Evolutionary conservation across 345 rosid genomes (phyloP), one percentile per base, ranked within the genome.

Genomic region (Hypericum perforatum): DNA sequence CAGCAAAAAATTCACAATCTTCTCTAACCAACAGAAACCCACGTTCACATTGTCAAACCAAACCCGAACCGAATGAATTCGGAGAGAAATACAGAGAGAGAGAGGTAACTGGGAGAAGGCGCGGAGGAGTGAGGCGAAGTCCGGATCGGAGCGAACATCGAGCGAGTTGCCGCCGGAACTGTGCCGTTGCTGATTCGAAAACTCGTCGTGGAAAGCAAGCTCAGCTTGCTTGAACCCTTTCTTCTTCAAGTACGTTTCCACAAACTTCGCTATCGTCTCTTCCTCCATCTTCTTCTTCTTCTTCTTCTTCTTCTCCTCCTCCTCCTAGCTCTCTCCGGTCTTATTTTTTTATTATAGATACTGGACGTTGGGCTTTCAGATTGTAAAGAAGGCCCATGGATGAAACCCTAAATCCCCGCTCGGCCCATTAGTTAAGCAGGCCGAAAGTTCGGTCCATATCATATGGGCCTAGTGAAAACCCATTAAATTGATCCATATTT

Each of bases 211-310:
- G 67, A 75, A 78, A 39, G 75, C 77, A 38, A 59, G 72, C 64
- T 78, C 85, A 0, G 85, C 79, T 14, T 78, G 76, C 63, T 63
- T 74, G 69, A 94, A 94, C 0, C 99, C 99, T 54, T 72, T 94
- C 89, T 84, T 94, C 81, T 79, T 85, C 87, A 89, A 57, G 69
- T 83, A 92, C 36, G 82, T 72, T 50, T 74, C 70, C 7, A 89
- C 95, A 39, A 83, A 77, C 43, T 68, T 77, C 66, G 68, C 76
- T 1, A 84, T 63, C 15, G 67, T 77, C 45, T 75, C 72, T 58
- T 73, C 76, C 52, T 82, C 88, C 95, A 86, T 82, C 5, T 12
- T 13, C 9, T 9, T 8, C 4, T 6, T 42, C 52, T 38, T 14
- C 22, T 32, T n/a, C 14, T 38, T 7, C 9, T 11, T 10, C 53